Evolutionary conservation across 2,329 filamentous ascomycete genomes (phyloP).

Genomic region (Fonsecaea pedrosoi): DNA sequence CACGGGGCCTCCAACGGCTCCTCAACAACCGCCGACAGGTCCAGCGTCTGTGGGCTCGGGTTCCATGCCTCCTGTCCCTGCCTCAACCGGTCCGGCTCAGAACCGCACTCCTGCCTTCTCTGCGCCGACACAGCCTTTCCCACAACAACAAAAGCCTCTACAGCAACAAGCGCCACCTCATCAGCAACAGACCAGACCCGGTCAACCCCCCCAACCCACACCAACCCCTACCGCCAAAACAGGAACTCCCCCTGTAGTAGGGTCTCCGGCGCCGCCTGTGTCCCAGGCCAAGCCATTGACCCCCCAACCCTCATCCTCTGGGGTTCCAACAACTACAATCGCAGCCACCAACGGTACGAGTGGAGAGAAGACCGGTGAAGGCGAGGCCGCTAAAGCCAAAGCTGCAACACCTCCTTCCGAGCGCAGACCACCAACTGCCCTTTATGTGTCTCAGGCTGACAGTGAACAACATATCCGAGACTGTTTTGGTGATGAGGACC

Average conservation of each 20-base stretch:
- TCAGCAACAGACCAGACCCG: conserved; percentile 40
- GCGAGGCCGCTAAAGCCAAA: conserved; percentile 63
- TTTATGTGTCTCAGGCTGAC: conserved; percentile 88
- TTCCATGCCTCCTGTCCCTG: conserved; percentile 39
- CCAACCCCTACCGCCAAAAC: conserved; percentile 29
- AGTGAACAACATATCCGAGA: conserved; percentile 82
- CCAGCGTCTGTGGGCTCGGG: conserved; percentile 12
- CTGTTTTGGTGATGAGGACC: conserved; percentile 83
- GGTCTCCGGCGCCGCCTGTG: conserved; percentile 52
- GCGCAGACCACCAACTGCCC: conserved; percentile 71
- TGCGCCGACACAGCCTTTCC: conserved; percentile 48
- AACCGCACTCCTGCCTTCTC: conserved; percentile 51
- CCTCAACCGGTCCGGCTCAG: conserved; percentile 48
- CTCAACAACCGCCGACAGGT: conserved; percentile 31
- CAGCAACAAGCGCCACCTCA: conserved; percentile 43
- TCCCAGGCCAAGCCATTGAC: conserved; percentile 59
- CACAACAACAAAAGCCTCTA: conserved; percentile 44
- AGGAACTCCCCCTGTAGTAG: conserved; percentile 42
- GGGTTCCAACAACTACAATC: conserved; percentile 43
- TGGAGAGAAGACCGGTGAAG: conserved; percentile 53
- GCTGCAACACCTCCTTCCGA: conserved; percentile 62
- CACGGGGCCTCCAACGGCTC: conserved; percentile 21
- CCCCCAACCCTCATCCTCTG: conserved; percentile 52
- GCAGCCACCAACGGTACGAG: conserved; percentile 58
- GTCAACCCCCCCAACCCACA: conserved; percentile 35